Evolutionary conservation across 1,284 basidiomycete species (phyloP), one percentile per base, ranked within the genome.

Genomic region (Agroathelia rolfsii): DNA sequence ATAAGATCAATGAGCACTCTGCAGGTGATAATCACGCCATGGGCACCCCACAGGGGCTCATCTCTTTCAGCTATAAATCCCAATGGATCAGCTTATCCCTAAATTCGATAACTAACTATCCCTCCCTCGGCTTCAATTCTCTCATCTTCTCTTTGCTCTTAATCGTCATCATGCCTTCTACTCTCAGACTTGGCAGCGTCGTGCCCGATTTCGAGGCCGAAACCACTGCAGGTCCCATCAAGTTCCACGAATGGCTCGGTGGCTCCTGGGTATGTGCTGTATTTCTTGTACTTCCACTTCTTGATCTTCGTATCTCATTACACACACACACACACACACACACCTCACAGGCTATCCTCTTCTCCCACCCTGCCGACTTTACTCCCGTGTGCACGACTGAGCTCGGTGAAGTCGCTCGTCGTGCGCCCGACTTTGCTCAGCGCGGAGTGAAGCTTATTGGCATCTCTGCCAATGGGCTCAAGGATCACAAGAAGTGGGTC

Each of bases 311-410:
- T 14, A 15, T 34, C 9, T 33, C 18, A 9, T 16, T 6, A 11
- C 23, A 32, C 18, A 26, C 11, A 13, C 17, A 8, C 8, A 11
- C 8, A 30, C 8, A 11, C 13, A n/a, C 6, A 5, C 11, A n/a
- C 9, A 12, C 17, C 6, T 31, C 21, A 22, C 33, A 83, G 80
- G 78, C 72, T 31, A 67, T 94, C 51, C 66, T 95, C 39, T 95
- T 95, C 71, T 90, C 85, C 22, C 94, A 97, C 60, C 94, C 93
- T 1, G 93, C 84, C 14, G 78, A 84, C 52, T 80, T 81, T 51
- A 83, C 80, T 15, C 82, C 82, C 28, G 77, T 93, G 34, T 94
- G 89, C 68, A 89, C 95, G 30, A 99, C 95, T 32, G 95, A 98
- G 66, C 80, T 99, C 32, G 92, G 88, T 35, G 93, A 95, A 52